phyloP scores from a whole-genome alignment of 2,329 filamentous ascomycete species.

The Talaromyces sp. region DNA sequence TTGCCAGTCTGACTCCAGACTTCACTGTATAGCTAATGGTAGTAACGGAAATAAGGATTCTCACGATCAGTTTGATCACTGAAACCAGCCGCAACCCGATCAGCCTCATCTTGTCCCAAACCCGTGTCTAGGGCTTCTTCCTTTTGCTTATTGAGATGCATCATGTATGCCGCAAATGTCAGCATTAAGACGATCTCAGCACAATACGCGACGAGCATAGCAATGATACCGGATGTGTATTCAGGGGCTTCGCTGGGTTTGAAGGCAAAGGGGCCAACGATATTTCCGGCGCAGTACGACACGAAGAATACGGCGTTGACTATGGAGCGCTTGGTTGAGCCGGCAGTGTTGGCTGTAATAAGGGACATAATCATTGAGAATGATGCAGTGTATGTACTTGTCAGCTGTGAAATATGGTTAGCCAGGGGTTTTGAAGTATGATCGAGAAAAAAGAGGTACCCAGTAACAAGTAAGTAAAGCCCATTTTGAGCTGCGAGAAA shows the following conservation, averaged over 20 bases:
- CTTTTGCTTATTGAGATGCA: background rate
- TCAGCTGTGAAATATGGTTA: background rate
- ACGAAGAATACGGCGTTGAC: background rate
- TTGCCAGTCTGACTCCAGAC: background rate
- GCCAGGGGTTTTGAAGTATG: background rate
- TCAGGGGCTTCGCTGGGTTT: conserved; percentile 12
- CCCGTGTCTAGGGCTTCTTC: background rate
- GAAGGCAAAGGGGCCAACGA: conserved; percentile 15
- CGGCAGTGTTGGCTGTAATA: background rate
- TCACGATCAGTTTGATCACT: background rate
- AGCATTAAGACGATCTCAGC: conserved; percentile 10
- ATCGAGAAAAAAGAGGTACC: background rate
- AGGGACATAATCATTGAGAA: background rate
- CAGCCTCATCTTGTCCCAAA: background rate
- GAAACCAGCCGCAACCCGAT: background rate
- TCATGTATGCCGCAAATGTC: background rate
- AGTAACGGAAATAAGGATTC: background rate
- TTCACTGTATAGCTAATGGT: background rate
- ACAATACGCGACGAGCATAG: conserved; percentile 17
- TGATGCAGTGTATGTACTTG: background rate
- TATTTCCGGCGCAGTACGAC: conserved; percentile 12
- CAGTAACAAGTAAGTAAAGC: background rate
- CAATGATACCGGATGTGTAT: conserved; percentile 17
- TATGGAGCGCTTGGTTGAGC: background rate
- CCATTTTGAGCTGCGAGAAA: conserved; percentile 7